phyloP scores from a whole-genome alignment of 2,329 filamentous ascomycete species.

The Claviceps purpurea region DNA sequence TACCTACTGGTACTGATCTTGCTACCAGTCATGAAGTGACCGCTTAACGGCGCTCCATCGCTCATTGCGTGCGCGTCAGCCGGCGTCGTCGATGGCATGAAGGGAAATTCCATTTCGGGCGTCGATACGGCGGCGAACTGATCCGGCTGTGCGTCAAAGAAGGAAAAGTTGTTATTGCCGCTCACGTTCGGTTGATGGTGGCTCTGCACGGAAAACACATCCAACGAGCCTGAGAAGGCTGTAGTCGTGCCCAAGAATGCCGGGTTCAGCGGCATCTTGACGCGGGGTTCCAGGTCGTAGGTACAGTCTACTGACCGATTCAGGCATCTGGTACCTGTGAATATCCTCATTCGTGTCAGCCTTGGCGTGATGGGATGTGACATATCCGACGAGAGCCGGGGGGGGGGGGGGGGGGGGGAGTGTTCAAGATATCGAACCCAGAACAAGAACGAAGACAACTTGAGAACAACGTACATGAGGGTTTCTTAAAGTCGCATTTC shows the following conservation, averaged over 20 bases:
- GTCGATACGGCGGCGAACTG: background rate
- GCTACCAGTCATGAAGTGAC: background rate
- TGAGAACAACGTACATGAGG: slow-evolving; percentile 2
- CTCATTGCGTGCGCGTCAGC: background rate
- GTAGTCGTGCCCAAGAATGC: slow-evolving; percentile 5
- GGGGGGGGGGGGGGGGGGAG: background rate
- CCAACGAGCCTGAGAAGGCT: slow-evolving; percentile 4
- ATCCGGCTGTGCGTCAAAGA: background rate
- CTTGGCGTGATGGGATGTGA: background rate
- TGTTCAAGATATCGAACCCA: too few species aligned
- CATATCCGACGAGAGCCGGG: background rate
- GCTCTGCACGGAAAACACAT: slow-evolving; percentile 5
- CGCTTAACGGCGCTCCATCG: background rate
- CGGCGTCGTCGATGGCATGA: slow-evolving; percentile 1
- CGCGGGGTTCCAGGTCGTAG: slow-evolving; percentile 6
- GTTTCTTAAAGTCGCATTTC: slow-evolving; percentile 7
- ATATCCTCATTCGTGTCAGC: background rate
- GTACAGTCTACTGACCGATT: slow-evolving; percentile 5
- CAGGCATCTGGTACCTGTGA: slow-evolving; percentile 5
- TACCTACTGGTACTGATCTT: background rate
- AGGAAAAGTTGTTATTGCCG: background rate
- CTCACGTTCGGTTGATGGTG: background rate
- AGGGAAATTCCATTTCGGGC: slow-evolving; percentile 3
- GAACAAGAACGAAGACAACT: background rate
- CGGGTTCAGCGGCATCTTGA: slow-evolving; percentile 7